These are phyloP conservation scores for Cercospora zeae-maydis DNA, from an alignment of 2,329 filamentous ascomycete genomes.

Conservation along the genomic window DNA sequence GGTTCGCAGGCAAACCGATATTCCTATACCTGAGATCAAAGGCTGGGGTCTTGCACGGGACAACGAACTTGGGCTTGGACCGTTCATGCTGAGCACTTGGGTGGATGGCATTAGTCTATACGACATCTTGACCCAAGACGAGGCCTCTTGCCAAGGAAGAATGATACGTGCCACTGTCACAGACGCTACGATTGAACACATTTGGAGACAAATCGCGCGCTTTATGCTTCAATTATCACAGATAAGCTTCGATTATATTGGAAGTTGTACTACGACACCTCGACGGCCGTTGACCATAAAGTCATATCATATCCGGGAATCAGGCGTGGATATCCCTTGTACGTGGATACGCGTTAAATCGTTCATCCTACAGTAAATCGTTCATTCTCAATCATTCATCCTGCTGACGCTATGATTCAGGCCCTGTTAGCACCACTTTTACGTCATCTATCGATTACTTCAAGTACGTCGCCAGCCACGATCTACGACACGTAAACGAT, in stretches of 20 bases:
- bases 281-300: neutral
- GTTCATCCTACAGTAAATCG: too few species aligned
- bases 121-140: neutral
- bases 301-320: neutral
- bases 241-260: neutral
- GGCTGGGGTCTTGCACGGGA: conserved; percentile 14
- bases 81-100: conserved; percentile 19
- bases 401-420: neutral
- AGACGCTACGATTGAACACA: neutral
- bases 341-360: neutral
- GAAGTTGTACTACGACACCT: neutral
- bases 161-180: neutral
- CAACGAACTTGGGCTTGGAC: conserved; percentile 15
- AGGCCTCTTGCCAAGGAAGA: neutral
- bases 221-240: neutral
- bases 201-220: neutral
- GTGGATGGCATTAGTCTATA: conserved; percentile 12
- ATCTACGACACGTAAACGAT: conserved; percentile 26
- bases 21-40: conserved; percentile 17
- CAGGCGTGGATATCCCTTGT: neutral
- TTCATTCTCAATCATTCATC: too few species aligned
- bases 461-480: conserved; percentile 24
- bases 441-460: conserved; percentile 23
- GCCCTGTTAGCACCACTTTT: conserved; percentile 3
- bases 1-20: conserved; percentile 14